Evolutionary conservation across 495 filamentous ascomycete genomes (phyloP).

Genomic region (Neurospora cerealis): DNA sequence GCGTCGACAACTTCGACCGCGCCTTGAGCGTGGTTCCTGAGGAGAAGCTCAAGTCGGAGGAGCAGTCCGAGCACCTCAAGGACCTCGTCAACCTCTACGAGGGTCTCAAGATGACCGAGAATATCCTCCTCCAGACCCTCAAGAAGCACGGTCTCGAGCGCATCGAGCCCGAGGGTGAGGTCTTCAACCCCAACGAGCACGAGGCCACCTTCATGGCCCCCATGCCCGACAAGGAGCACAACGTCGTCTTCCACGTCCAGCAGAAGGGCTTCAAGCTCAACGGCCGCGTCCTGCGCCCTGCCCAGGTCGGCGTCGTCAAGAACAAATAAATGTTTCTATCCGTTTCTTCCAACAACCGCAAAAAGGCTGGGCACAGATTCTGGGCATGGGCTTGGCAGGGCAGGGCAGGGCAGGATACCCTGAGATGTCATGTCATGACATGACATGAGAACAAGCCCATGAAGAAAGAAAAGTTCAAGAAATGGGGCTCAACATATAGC

Average conservation of each 20-base stretch:
- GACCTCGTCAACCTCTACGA: conserved; percentile 74
- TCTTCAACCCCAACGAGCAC: conserved; percentile 92
- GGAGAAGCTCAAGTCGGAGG: conserved; percentile 51
- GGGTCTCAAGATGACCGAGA: conserved; percentile 90
- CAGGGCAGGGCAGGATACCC: neutral
- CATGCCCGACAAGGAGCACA: conserved; percentile 74
- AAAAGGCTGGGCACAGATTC: conserved; percentile 1
- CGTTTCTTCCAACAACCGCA: neutral
- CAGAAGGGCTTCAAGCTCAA: conserved; percentile 92
- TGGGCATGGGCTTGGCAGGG: neutral
- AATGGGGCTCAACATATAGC: neutral
- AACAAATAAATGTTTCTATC: conserved; percentile 27
- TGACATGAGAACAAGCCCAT: neutral
- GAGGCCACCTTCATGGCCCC: conserved; percentile 93
- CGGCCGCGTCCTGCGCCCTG: conserved; percentile 77
- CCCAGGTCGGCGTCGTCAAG: conserved; percentile 89
- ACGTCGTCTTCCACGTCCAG: conserved; percentile 83
- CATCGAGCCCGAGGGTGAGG: conserved; percentile 67
- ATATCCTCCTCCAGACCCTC: conserved; percentile 76
- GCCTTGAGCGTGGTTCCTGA: conserved; percentile 70
- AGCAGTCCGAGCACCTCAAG: conserved; percentile 45
- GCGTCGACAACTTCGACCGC: conserved; percentile 92
- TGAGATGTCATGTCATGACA: neutral
- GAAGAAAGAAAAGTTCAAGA: neutral
- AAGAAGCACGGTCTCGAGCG: conserved; percentile 90